phyloP scores from a whole-genome alignment of 176 grass and related monocot genomes.

The Avena eriantha region DNA sequence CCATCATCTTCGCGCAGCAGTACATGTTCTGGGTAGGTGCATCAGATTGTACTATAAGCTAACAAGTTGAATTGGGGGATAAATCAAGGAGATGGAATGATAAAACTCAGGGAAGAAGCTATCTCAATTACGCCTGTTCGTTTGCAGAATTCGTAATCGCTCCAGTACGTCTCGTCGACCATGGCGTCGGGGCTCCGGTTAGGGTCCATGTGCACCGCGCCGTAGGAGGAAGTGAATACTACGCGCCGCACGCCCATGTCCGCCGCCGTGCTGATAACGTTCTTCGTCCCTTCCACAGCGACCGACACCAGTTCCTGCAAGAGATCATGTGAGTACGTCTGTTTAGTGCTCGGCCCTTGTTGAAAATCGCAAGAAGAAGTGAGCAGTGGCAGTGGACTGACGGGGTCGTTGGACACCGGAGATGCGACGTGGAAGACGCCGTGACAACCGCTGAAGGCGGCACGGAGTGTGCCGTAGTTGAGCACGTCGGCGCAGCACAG shows the following conservation, averaged over 20 bases:
- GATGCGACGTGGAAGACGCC: conserved; percentile 67
- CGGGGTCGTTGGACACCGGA: conserved; percentile 43
- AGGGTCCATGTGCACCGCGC: conserved; percentile 72
- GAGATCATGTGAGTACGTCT: background rate
- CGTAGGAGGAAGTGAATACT: conserved; percentile 57
- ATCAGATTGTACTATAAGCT: no score
- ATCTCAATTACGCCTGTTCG: conserved; percentile 31
- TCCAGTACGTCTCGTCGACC: conserved; percentile 63
- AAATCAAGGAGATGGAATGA: no score
- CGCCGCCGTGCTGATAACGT: conserved; percentile 48
- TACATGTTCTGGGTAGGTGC: background rate
- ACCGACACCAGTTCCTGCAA: conserved; percentile 43
- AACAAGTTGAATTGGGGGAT: no score
- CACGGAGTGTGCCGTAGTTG: conserved; percentile 2
- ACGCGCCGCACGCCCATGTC: conserved; percentile 39
- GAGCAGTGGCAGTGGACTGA: background rate
- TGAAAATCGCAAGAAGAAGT: no score
- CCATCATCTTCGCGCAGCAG: conserved; percentile 59
- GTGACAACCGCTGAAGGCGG: conserved; percentile 50
- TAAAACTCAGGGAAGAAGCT: no score
- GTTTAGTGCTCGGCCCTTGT: no score
- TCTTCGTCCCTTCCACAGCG: conserved; percentile 50
- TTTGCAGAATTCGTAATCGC: conserved; percentile 59
- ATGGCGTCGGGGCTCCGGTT: conserved; percentile 54
- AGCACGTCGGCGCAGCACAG: conserved; percentile 57